A percentile compares a stretch with the other conserved stretches of the same genome.
These are phyloP conservation scores for Cutaneotrichosporon curvatum DNA, from an alignment of 1,284 basidiomycete species.

Conservation along the genomic window DNA sequence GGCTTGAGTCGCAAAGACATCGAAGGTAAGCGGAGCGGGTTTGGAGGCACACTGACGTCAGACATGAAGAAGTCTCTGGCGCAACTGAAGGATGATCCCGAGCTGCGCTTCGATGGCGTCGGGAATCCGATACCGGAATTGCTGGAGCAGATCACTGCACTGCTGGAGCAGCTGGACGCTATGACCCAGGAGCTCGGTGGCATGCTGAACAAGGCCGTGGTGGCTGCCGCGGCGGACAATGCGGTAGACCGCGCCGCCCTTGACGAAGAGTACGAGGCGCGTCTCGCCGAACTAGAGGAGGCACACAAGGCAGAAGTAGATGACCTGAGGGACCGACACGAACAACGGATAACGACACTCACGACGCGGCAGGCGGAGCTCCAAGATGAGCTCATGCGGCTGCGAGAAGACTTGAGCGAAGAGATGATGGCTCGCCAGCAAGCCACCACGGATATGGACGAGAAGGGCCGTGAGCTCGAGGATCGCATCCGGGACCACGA, in stretches of 20 bases:
- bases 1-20: slow-evolving; percentile 64
- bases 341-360: slow-evolving; percentile 56
- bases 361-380: slow-evolving; percentile 64
- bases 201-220: slow-evolving; percentile 57
- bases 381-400: slow-evolving; percentile 39
- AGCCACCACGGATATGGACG: slow-evolving; percentile 30
- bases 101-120: slow-evolving; percentile 23
- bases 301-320: slow-evolving; percentile 52
- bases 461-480: slow-evolving; percentile 28
- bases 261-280: slow-evolving; percentile 21
- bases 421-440: slow-evolving; percentile 36
- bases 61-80: slow-evolving; percentile 62
- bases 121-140: slow-evolving; percentile 58
- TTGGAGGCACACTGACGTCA: slow-evolving; percentile 12
- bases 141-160: slow-evolving; percentile 56
- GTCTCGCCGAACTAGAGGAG: slow-evolving; percentile 21
- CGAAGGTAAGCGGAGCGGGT: slow-evolving; percentile 53
- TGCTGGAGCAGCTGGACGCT: slow-evolving; percentile 65
- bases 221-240: background rate
- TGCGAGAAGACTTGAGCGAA: slow-evolving; percentile 36
- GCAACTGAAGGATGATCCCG: slow-evolving; percentile 36
- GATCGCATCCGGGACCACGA: slow-evolving; percentile 28
- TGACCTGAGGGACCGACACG: slow-evolving; percentile 58
- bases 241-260: slow-evolving; percentile 10
- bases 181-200: slow-evolving; percentile 69